Evolutionary conservation across 768 basidiomycete species (phyloP).

Genomic region (Favolaschia claudopus): DNA sequence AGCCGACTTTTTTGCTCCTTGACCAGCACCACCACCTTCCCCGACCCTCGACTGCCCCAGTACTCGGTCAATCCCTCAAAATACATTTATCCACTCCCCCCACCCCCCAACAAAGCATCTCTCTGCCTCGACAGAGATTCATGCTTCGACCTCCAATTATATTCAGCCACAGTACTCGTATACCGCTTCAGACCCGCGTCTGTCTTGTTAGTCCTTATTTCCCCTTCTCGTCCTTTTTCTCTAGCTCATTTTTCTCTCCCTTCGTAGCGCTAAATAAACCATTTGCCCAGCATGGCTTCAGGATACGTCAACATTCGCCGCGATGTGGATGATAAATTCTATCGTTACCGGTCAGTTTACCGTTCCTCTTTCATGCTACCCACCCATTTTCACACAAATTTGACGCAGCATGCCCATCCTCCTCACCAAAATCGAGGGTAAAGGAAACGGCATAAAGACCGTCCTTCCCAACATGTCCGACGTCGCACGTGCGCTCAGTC

Average conservation of each 20-base stretch:
- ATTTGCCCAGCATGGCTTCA: slow-evolving; percentile 82
- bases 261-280: slow-evolving; percentile 62
- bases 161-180: slow-evolving; percentile 68
- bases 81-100: slow-evolving; percentile 64
- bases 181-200: slow-evolving; percentile 55
- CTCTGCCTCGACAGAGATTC: slow-evolving; percentile 83
- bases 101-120: slow-evolving; percentile 53
- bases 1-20: slow-evolving; percentile 9
- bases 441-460: slow-evolving; percentile 99
- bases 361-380: background rate
- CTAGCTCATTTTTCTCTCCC: background rate
- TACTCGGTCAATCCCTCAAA: slow-evolving; percentile 55
- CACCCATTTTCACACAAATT: slow-evolving; percentile 16
- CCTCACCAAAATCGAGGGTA: slow-evolving; percentile 96
- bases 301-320: slow-evolving; percentile 92
- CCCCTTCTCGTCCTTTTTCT: background rate
- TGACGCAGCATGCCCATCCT: slow-evolving; percentile 95
- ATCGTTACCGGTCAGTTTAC: slow-evolving; percentile 81
- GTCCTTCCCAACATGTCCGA: slow-evolving; percentile 99
- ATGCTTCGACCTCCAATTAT: slow-evolving; percentile 92
- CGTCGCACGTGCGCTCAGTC: slow-evolving; percentile 92
- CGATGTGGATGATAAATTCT: slow-evolving; percentile 97
- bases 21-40: slow-evolving; percentile 3
- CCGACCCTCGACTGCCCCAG: slow-evolving; percentile 4
- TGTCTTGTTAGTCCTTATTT: slow-evolving; percentile 54